These are phyloP conservation scores for Kodamaea lidongshanica DNA, from an alignment of 805 yeast species.

Conservation along the genomic window DNA sequence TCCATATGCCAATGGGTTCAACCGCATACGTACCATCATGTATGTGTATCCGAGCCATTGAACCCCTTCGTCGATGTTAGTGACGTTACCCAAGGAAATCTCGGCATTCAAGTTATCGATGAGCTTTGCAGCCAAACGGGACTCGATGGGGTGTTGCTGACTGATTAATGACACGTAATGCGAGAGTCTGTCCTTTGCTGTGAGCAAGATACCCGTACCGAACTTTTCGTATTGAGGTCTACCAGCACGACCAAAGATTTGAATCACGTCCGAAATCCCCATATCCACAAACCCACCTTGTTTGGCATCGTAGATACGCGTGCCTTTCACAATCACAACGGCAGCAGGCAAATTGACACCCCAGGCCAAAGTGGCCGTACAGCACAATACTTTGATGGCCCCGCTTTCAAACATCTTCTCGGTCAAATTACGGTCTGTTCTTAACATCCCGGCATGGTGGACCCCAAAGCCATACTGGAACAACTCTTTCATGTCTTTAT, in stretches of 20 bases:
- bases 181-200: conserved; percentile 73
- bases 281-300: conserved; percentile 91
- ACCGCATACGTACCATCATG: conserved; percentile 87
- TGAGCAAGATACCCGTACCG: conserved; percentile 90
- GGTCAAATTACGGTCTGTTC: conserved; percentile 83
- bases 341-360: conserved; percentile 99
- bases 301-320: conserved; percentile 90
- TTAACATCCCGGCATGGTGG: conserved; percentile 96
- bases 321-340: conserved; percentile 92
- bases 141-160: conserved; percentile 95
- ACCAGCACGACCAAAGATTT: conserved; percentile 98
- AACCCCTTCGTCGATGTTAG: conserved; percentile 89
- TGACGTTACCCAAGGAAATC: conserved; percentile 89
- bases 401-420: conserved; percentile 85
- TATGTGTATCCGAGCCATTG: conserved; percentile 98
- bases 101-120: conserved; percentile 96
- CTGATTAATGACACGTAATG: conserved; percentile 85
- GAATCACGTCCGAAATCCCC: conserved; percentile 95
- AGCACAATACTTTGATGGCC: conserved; percentile 80
- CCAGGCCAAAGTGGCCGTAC: conserved; percentile 99
- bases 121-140: conserved; percentile 66
- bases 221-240: conserved; percentile 91
- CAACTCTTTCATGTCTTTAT: conserved; percentile 74
- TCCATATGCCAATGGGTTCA: conserved; percentile 90
- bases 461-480: conserved; percentile 81